phyloP scores from a whole-genome alignment of 2,329 filamentous ascomycete genomes.

The Paraconiothyrium brasiliense region DNA sequence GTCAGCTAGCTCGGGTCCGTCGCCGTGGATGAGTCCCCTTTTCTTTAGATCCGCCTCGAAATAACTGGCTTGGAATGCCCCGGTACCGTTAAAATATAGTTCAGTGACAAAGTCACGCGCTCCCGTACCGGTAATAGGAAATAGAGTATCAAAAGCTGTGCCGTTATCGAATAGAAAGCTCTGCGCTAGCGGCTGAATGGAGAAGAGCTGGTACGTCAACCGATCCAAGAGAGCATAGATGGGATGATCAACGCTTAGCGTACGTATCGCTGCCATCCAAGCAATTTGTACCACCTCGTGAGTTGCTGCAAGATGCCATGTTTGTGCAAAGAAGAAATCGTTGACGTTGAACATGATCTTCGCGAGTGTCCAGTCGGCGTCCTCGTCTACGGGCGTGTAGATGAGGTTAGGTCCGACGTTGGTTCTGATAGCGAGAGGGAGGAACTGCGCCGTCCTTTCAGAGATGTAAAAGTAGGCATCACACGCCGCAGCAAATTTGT shows the following conservation, averaged over 20 bases:
- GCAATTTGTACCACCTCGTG: conserved; percentile 57
- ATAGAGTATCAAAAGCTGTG: conserved; percentile 45
- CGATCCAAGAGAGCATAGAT: conserved; percentile 48
- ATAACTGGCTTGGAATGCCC: conserved; percentile 52
- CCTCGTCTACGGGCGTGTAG: conserved; percentile 58
- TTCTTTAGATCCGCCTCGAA: conserved; percentile 49
- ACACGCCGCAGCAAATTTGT: conserved; percentile 54
- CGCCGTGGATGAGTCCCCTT: conserved; percentile 54
- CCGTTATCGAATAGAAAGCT: conserved; percentile 39
- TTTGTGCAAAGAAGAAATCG: conserved; percentile 58
- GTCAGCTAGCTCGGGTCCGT: conserved; percentile 50
- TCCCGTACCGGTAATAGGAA: conserved; percentile 40
- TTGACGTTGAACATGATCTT: conserved; percentile 62
- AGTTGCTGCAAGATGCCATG: conserved; percentile 55
- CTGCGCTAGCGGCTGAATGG: conserved; percentile 34
- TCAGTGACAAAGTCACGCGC: conserved; percentile 39
- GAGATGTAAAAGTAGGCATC: conserved; percentile 60
- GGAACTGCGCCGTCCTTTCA: conserved; percentile 52
- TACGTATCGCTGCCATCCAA: conserved; percentile 58
- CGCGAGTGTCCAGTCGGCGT: conserved; percentile 61
- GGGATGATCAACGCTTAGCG: conserved; percentile 58
- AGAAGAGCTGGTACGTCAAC: conserved; percentile 12
- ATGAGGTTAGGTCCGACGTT: conserved; percentile 54
- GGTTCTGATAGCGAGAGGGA: conserved; percentile 61
- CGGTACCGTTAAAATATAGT: conserved; percentile 28